Percentiles rank a stretch among this genome's conserved stretches.
These are phyloP conservation scores for Cetradonia linearis DNA, from an alignment of 495 filamentous ascomycete species.

Conservation along the genomic window DNA sequence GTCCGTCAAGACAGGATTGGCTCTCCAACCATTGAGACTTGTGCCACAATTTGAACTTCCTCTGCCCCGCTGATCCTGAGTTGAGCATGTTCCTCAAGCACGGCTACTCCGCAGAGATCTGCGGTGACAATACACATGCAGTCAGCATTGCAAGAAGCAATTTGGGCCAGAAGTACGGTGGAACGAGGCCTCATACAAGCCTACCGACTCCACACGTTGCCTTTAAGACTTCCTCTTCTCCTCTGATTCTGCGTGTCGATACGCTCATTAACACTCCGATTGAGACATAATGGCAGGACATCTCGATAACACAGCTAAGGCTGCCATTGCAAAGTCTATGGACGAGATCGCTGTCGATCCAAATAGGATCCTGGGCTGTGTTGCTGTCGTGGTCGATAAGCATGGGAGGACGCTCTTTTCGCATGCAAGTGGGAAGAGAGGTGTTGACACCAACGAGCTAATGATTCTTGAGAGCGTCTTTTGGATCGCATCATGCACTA, in stretches of 20 bases:
- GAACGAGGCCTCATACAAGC: background rate
- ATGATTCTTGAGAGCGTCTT: constrained; percentile 46
- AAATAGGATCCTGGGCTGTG: constrained; percentile 36
- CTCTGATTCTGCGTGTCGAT: background rate
- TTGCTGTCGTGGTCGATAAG: constrained; percentile 39
- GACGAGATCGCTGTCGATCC: constrained; percentile 34
- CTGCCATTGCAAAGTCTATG: constrained; percentile 21
- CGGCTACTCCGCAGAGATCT: constrained; percentile 3
- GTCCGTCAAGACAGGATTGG: background rate
- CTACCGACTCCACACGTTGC: background rate
- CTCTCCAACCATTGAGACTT: background rate
- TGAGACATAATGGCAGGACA: background rate
- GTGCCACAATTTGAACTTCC: background rate
- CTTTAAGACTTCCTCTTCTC: background rate
- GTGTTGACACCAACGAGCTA: constrained; percentile 29
- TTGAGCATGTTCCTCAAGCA: no score
- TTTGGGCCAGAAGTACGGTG: background rate
- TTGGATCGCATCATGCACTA: constrained; percentile 54
- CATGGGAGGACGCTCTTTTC: constrained; percentile 40
- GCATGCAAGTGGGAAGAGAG: constrained; percentile 38
- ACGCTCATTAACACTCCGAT: background rate
- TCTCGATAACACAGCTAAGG: background rate
- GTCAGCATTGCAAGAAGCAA: background rate
- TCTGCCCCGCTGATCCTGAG: background rate
- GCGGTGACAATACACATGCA: background rate